Evolutionary conservation across 331 rosid species (phyloP).

Genomic region (Stylosanthes scabra): DNA sequence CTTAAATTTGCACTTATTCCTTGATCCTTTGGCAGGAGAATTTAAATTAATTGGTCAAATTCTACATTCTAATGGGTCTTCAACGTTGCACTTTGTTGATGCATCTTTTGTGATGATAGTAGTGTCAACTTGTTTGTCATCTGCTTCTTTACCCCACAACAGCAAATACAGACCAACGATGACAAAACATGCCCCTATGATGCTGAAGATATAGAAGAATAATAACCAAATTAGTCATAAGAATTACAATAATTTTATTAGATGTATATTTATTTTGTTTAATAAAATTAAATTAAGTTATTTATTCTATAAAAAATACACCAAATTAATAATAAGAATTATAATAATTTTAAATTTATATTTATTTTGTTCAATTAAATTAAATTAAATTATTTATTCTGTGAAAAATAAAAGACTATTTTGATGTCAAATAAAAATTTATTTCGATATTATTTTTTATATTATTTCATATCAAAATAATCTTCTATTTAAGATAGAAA

Average conservation of each 20-base stretch:
- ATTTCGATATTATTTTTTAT: not conserved
- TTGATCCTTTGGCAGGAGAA: not conserved
- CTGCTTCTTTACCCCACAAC: constrained; percentile 76
- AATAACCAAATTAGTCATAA: too few relatives aligned
- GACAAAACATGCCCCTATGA: constrained; percentile 63
- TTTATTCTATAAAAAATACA: not conserved
- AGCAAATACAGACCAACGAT: constrained; percentile 65
- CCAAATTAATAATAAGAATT: too few relatives aligned
- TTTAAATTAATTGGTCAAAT: constrained; percentile 8
- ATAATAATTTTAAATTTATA: too few relatives aligned
- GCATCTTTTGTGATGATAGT: not conserved
- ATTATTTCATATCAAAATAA: not conserved
- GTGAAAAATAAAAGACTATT: not conserved
- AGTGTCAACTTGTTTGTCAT: constrained; percentile 40
- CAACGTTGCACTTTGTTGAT: constrained; percentile 23
- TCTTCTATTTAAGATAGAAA: too few relatives aligned
- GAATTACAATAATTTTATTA: too few relatives aligned
- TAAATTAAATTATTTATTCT: not conserved
- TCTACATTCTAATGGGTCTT: constrained; percentile 35
- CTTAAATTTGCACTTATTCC: constrained; percentile 7
- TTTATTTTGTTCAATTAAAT: too few relatives aligned
- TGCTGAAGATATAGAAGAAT: constrained; percentile 48
- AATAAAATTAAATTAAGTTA: too few relatives aligned
- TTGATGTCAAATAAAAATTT: too few relatives aligned
- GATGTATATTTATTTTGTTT: too few relatives aligned